phyloP scores from a whole-genome alignment of 495 filamentous ascomycete genomes.

The Aspergillus conjunctus region DNA sequence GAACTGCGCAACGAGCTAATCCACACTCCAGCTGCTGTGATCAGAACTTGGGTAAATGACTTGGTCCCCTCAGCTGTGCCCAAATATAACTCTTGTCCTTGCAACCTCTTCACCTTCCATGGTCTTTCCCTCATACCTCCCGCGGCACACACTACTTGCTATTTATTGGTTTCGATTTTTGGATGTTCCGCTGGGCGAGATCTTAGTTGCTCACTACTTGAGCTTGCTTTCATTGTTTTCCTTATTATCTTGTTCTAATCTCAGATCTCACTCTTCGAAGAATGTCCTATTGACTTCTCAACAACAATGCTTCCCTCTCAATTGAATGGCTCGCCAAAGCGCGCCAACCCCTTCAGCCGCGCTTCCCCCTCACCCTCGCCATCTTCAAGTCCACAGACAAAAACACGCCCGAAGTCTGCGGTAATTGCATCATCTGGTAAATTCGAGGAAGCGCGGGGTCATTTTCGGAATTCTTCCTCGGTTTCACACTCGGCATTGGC shows the following conservation, averaged over 20 bases:
- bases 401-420: conserved; percentile 69
- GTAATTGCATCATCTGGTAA: conserved; percentile 60
- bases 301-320: conserved; percentile 49
- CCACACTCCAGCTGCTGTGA: not conserved
- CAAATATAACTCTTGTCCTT: not conserved
- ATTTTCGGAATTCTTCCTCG: conserved; percentile 56
- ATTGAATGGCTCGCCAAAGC: conserved; percentile 55
- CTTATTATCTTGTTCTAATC: conserved; percentile 11
- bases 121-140: not conserved
- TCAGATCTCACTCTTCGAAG: conserved; percentile 28
- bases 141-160: not conserved
- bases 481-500: conserved; percentile 51
- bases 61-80: not conserved
- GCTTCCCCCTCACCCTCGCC: conserved; percentile 65
- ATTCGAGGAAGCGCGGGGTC: conserved; percentile 43
- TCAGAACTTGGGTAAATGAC: no score
- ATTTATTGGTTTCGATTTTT: not conserved
- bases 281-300: conserved; percentile 38
- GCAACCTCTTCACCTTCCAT: not conserved
- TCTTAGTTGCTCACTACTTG: conserved; percentile 17
- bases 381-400: conserved; percentile 50
- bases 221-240: conserved; percentile 11
- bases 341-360: conserved; percentile 74
- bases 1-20: not conserved
- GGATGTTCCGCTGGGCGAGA: conserved; percentile 11